A percentile compares a stretch with the other conserved stretches of the same genome.
Evolutionary conservation across 495 filamentous ascomycete species (phyloP).

Genomic region (Penicillium fimorum): DNA sequence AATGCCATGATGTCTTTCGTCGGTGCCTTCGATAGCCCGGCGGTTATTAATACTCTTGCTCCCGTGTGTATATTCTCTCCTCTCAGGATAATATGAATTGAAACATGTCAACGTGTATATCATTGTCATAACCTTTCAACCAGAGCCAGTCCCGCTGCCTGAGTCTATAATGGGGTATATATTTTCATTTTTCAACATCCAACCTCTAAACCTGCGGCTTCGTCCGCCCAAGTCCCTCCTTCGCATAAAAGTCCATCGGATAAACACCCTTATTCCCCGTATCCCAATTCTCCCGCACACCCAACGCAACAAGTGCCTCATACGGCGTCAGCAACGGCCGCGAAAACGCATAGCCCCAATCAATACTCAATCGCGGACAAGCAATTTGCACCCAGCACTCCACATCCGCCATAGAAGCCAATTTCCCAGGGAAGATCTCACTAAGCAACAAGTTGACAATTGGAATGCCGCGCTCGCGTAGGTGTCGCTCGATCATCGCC

Average conservation of each 20-base stretch:
- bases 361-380: slow-evolving; percentile 90
- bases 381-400: slow-evolving; percentile 98
- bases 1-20: slow-evolving; percentile 14
- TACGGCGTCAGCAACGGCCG: slow-evolving; percentile 89
- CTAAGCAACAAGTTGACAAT: slow-evolving; percentile 80
- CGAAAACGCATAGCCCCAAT: slow-evolving; percentile 97
- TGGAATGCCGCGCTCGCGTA: slow-evolving; percentile 65
- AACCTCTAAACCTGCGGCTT: slow-evolving; percentile 41
- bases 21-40: slow-evolving; percentile 14
- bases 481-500: slow-evolving; percentile 73
- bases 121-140: slow-evolving; percentile 3
- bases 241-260: slow-evolving; percentile 97
- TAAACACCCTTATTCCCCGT: slow-evolving; percentile 69
- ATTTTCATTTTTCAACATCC: slow-evolving; percentile 3
- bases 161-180: slow-evolving; percentile 24
- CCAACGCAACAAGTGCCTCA: slow-evolving; percentile 86
- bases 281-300: slow-evolving; percentile 73
- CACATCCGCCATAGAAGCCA: slow-evolving; percentile 87
- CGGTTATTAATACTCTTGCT: slow-evolving; percentile 6
- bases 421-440: slow-evolving; percentile 94
- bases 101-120: slow-evolving; percentile 1
- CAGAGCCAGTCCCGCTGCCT: slow-evolving; percentile 22
- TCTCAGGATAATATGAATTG: neutral
- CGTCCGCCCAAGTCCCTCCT: slow-evolving; percentile 83
- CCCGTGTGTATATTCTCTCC: neutral